Conservation (phyloP, 2,329 filamentous ascomycete genomes). For the Colletotrichum orchidophilum region DNA sequence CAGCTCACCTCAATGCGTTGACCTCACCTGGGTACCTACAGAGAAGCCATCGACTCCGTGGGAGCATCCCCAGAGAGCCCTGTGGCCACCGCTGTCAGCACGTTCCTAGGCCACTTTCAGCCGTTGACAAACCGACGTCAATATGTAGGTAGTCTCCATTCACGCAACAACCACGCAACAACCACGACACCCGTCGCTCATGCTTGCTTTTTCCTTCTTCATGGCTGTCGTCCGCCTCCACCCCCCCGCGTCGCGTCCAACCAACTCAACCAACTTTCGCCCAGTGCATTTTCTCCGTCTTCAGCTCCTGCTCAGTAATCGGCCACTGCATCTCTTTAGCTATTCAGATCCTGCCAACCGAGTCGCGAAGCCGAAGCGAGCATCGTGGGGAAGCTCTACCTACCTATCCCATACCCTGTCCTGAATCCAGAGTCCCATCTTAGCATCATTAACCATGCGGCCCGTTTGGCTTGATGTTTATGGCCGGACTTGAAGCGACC, state of each 20-base stretch:
- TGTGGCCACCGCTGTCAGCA: background rate
- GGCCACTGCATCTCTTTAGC: background rate
- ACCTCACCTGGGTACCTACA: too few species aligned
- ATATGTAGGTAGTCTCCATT: background rate
- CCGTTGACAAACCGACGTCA: background rate
- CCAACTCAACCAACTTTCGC: background rate
- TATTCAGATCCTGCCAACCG: background rate
- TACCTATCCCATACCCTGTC: background rate
- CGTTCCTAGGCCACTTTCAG: background rate
- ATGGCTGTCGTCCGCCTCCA: background rate
- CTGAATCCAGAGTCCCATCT: background rate
- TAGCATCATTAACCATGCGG: background rate
- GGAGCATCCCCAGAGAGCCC: background rate
- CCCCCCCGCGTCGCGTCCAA: background rate
- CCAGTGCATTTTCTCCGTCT: background rate
- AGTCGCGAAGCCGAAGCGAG: background rate
- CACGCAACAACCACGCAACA: background rate
- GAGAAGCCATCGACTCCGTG: background rate
- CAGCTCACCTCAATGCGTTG: too few species aligned
- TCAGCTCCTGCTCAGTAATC: background rate
- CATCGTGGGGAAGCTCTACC: background rate
- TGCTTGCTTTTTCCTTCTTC: background rate
- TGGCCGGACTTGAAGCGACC: background rate
- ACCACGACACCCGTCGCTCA: background rate
- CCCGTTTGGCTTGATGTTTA: background rate